Conservation (phyloP, 1,284 basidiomycete species). For the Malassezia equina region DNA sequence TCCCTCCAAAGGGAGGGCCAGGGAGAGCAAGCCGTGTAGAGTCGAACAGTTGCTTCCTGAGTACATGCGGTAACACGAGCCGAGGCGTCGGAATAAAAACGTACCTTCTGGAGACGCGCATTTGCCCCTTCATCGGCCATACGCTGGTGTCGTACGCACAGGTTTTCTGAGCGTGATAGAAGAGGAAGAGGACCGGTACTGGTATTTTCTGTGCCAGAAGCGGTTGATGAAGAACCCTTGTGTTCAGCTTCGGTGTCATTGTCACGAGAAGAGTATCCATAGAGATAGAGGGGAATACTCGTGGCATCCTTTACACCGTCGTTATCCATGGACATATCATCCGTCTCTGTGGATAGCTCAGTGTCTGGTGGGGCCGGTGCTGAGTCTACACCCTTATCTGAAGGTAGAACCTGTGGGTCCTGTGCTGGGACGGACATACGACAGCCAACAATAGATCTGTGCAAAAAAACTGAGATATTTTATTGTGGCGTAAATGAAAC, state of each 20-base stretch:
- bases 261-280: slow-evolving; percentile 1
- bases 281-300: background rate
- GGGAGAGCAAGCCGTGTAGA: background rate
- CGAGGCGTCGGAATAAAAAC: slow-evolving; percentile 31
- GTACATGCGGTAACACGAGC: background rate
- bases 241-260: background rate
- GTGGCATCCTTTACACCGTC: background rate
- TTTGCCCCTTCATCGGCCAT: slow-evolving; percentile 96
- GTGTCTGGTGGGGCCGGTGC: background rate
- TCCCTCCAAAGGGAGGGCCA: background rate
- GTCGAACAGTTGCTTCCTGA: background rate
- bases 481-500: background rate
- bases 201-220: background rate
- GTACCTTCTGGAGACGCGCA: slow-evolving; percentile 79
- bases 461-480: background rate
- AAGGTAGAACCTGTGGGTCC: background rate
- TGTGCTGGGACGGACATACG: background rate
- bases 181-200: background rate
- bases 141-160: slow-evolving; percentile 82
- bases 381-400: background rate
- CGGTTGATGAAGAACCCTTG: background rate
- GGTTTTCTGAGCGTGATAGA: slow-evolving; percentile 51
- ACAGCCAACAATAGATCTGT: background rate
- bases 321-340: background rate
- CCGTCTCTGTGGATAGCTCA: background rate